Evolutionary conservation across 1,284 basidiomycete species (phyloP).

Genomic region (Coriolopsis trogii): DNA sequence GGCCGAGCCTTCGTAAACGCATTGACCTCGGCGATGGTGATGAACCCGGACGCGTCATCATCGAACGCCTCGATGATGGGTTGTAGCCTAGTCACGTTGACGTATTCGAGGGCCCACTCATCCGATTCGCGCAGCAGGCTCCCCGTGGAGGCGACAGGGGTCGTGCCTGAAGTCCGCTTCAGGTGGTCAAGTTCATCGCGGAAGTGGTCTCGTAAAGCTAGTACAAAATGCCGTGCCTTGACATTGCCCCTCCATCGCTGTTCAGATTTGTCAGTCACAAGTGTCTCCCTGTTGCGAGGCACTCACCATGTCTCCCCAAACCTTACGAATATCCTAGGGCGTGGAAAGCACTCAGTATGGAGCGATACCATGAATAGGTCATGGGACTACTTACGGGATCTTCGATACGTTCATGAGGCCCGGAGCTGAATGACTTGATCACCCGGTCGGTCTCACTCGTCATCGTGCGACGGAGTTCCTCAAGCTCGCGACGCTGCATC

Average conservation of each 20-base stretch:
- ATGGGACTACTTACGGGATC: conserved; percentile 16
- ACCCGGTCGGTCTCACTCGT: conserved; percentile 22
- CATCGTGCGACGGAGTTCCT: conserved; percentile 16
- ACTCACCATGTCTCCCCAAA: conserved; percentile 36
- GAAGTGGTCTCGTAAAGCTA: conserved; percentile 30
- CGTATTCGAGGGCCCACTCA: conserved; percentile 22
- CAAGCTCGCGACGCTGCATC: conserved; percentile 26
- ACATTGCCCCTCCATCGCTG: conserved; percentile 6
- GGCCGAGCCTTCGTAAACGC: conserved; percentile 1
- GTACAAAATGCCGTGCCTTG: conserved; percentile 3
- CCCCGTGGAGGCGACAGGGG: background rate
- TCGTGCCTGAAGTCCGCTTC: background rate
- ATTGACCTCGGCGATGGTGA: conserved; percentile 31
- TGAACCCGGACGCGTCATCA: conserved; percentile 33
- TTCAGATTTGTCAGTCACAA: background rate
- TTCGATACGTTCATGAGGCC: conserved; percentile 27
- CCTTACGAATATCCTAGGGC: conserved; percentile 14
- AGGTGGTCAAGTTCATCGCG: conserved; percentile 15
- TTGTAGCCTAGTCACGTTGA: conserved; percentile 18
- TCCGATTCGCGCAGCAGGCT: conserved; percentile 24
- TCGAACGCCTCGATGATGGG: conserved; percentile 33
- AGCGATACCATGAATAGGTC: background rate
- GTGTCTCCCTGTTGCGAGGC: too few species aligned
- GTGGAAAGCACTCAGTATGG: too few species aligned
- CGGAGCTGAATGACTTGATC: conserved; percentile 14